These are phyloP conservation scores for Phialophora chinensis DNA, from an alignment of 2,329 filamentous ascomycete species.

Conservation along the genomic window DNA sequence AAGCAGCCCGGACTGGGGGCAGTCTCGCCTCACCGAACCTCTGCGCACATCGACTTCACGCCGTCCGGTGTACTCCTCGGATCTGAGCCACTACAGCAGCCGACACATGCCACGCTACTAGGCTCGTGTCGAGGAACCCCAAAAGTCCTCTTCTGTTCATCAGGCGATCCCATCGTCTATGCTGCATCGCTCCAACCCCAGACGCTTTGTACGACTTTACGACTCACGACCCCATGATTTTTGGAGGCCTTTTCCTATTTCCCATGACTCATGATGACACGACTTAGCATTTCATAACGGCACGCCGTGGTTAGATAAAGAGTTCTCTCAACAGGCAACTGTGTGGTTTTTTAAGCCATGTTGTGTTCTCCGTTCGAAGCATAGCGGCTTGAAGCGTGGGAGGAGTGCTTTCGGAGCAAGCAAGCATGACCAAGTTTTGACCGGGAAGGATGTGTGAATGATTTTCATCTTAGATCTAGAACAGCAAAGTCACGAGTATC, in stretches of 20 bases:
- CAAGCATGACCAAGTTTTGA: constrained; percentile 8
- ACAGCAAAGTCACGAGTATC: constrained; percentile 14
- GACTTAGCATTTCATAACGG: constrained; percentile 23
- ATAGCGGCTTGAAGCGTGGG: constrained; percentile 27
- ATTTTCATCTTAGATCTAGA: constrained; percentile 28
- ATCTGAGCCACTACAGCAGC: constrained; percentile 19
- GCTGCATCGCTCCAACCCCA: constrained; percentile 1
- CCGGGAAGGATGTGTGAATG: constrained; percentile 32
- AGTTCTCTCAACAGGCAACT: constrained; percentile 31
- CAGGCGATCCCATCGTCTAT: background rate
- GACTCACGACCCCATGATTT: constrained; percentile 26
- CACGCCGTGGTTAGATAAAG: constrained; percentile 29
- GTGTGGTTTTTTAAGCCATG: constrained; percentile 27
- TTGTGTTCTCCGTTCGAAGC: constrained; percentile 23
- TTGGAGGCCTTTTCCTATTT: constrained; percentile 8
- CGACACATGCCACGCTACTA: constrained; percentile 27
- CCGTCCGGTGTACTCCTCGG: constrained; percentile 29
- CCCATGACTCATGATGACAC: constrained; percentile 27
- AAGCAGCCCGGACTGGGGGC: constrained; percentile 37
- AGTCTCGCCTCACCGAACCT: constrained; percentile 29
- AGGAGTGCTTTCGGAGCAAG: constrained; percentile 16
- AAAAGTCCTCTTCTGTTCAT: constrained; percentile 8
- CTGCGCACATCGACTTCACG: constrained; percentile 26
- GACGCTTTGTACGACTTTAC: constrained; percentile 24
- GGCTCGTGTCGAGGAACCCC: background rate